Evolutionary conservation across 495 filamentous ascomycete genomes (phyloP), one percentile per base, ranked within the genome.

Genomic region (Penicillium manginii): DNA sequence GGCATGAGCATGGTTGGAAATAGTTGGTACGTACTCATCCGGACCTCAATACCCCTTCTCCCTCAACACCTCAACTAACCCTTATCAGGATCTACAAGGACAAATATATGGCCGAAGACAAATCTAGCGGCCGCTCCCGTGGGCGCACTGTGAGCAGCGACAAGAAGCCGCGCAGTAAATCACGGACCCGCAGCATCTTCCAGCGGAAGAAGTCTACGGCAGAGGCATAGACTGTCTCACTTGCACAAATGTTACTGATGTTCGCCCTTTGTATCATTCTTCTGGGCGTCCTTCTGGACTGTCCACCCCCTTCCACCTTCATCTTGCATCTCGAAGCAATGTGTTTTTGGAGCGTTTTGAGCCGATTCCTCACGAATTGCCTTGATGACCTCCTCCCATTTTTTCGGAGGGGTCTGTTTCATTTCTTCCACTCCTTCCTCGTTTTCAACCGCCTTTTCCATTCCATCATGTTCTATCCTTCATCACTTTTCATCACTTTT

Each of bases 1-100:
- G 94, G 94, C 14, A 91, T 97, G 81, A 96, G 85, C 68, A 98
- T 98, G 92, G 89, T 96, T 46, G 94, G 94, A 39, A 98, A 97
- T 72, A 94, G 90, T 78, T 98, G 94, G 94, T 96, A 81, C 52
- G 90, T 81, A 50, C 21, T 40, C 46, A 8, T 40, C 47, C 12
- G n/a, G 42, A 32, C 26, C 17, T 56, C 37, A 11, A 22, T 8
- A 12, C 3, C 7, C 15, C 40, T 17, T 6, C 40, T 9, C n/a
- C n/a, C 7, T 17, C 12, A 19, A 17, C 40, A 12, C 40, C 15
- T 37, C 21, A n/a, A 48, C 51, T 67, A 60, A 74, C 58, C 2
- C 4, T 8, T 35, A 17, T 11, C 61, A 96, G 92, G 92, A 96
- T 96, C 66, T 91, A 96, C 78, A 96, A 96, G 67, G 78, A 90